A percentile compares a stretch with the other conserved stretches of the same genome.
phyloP scores from a whole-genome alignment of 2,329 filamentous ascomycete species.

The Diplodia corticola region DNA sequence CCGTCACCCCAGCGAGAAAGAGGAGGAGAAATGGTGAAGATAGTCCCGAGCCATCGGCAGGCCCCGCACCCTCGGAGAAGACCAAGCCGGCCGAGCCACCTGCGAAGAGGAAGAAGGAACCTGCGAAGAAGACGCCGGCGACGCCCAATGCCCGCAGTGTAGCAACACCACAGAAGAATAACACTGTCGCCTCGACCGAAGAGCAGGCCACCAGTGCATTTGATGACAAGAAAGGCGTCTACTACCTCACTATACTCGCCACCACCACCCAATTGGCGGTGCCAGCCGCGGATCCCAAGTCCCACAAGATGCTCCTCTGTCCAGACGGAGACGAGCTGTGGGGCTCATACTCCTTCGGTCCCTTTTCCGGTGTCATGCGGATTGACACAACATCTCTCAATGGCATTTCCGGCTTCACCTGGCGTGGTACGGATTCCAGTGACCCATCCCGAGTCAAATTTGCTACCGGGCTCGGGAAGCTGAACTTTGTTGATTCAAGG shows the following conservation, averaged over 20 bases:
- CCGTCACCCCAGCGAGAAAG: not conserved
- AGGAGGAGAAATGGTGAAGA: conserved; percentile 5
- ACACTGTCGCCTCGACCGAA: not conserved
- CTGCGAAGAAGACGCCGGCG: not conserved
- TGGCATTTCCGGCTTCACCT: not conserved
- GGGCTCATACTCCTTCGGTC: conserved; percentile 3
- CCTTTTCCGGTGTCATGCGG: not conserved
- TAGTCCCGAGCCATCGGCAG: not conserved
- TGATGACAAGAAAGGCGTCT: not conserved
- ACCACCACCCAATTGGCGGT: not conserved
- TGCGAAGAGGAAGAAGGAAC: not conserved
- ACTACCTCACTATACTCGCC: not conserved
- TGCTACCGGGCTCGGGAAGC: not conserved
- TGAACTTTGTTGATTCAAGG: not conserved
- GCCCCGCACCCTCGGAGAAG: not conserved
- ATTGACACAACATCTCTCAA: not conserved
- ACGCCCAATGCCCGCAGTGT: not conserved
- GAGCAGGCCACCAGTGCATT: not conserved
- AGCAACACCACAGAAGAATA: not conserved
- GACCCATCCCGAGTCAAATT: not conserved
- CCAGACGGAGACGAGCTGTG: not conserved
- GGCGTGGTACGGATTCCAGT: conserved; percentile 5
- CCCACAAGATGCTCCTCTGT: not conserved
- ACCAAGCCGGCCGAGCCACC: not conserved
- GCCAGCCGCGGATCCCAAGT: not conserved